Evolutionary conservation across 2,329 filamentous ascomycete species (phyloP).

Genomic region (Gyromitra esculenta): DNA sequence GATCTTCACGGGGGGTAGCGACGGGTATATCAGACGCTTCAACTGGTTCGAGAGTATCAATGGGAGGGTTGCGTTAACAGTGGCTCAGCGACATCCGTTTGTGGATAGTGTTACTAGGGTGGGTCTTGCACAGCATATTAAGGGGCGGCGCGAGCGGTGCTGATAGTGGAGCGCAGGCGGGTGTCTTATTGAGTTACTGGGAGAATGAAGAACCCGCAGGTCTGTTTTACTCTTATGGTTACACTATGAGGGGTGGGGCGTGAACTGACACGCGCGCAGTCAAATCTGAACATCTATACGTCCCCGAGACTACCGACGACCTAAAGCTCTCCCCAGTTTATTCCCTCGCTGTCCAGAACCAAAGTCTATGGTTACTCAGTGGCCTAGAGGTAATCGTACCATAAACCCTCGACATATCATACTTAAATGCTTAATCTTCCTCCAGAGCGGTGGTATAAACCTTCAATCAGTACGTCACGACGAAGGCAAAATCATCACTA

Average conservation of each 20-base stretch:
- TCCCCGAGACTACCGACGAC: conserved; percentile 57
- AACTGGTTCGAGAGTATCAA: conserved; percentile 96
- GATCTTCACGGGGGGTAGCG: conserved; percentile 91
- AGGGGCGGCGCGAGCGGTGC: background rate
- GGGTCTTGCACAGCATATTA: background rate
- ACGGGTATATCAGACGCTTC: conserved; percentile 96
- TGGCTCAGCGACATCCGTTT: conserved; percentile 94
- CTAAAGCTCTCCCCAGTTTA: conserved; percentile 84
- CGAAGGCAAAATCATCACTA: conserved; percentile 87
- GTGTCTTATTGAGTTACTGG: conserved; percentile 95
- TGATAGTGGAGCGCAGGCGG: conserved; percentile 69
- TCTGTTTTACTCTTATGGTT: conserved; percentile 54
- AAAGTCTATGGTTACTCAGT: conserved; percentile 89
- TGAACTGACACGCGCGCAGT: conserved; percentile 22
- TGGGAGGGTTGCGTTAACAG: conserved; percentile 89
- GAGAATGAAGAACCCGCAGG: conserved; percentile 85
- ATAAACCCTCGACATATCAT: background rate
- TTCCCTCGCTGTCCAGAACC: conserved; percentile 87
- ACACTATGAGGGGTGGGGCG: background rate
- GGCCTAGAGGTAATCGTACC: conserved; percentile 72
- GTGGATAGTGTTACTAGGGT: conserved; percentile 88
- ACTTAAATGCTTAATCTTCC: background rate
- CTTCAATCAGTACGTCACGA: conserved; percentile 92
- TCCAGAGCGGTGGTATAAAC: conserved; percentile 82
- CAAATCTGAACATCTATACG: conserved; percentile 50